Base-by-base conservation (phyloP, 129 eudicot genomes). In the Logfia minima region DNA sequence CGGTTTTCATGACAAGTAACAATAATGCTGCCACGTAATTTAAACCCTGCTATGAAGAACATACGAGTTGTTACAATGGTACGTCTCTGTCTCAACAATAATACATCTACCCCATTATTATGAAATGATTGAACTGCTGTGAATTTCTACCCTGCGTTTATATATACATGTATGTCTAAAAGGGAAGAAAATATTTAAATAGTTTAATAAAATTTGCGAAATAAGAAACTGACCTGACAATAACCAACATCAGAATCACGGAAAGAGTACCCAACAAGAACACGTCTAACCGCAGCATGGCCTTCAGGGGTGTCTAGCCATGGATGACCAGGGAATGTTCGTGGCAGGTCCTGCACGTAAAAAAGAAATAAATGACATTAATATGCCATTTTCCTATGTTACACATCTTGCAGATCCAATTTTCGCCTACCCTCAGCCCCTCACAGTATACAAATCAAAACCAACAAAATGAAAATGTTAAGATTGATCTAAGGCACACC, bases 191-290 rank as follows among this genome's bases (percentile, higher is more conserved):
- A 3, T 14, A 48, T 48, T 13, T 3, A 1, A 14, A 48, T 9
- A 41, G 48, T 2, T 41, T 41, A 9, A 10, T 9, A 41, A 41
- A 41, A 41, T 41, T 9, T 41, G 48, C 9, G 17, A 22, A 60
- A 60, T 14, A 26, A 64, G 21, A 29, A 65, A 31, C 14, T 5
- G 18, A 89, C 98, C 98, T 93, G 98, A 89, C 98, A 93, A 65
- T 93, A 93, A 64, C 98, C 98, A 67, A 93, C 98, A 56, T 93
- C 92, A 64, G 97, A 93, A 79, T 93, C 98, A 41, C 98, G 96
- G 62, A 93, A 93, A 48, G 98, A 90, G 84, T 93, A 93, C 53
- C 90, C 98, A 14, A 93, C 98, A 84, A 93, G 98, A 75, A 93
- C 97, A 7, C 98, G 96, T 71, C 98, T 89, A 11, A 93, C 91